A percentile compares a stretch with the other conserved stretches of the same genome.
phyloP scores from a whole-genome alignment of 495 filamentous ascomycete genomes.

The Bombardia bombarda region DNA sequence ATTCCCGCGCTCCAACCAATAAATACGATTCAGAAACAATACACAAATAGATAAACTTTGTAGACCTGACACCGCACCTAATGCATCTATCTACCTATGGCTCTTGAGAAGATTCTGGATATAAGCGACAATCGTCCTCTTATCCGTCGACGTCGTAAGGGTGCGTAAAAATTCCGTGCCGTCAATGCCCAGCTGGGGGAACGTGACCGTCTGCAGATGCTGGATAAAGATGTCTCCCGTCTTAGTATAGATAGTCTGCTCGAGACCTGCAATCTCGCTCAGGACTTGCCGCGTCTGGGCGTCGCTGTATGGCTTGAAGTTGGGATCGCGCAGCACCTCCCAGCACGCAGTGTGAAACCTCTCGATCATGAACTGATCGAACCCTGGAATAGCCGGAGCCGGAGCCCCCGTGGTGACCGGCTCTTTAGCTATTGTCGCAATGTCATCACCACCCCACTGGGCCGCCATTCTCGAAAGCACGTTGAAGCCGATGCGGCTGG shows the following conservation, averaged over 20 bases:
- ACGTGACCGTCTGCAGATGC: slow-evolving; percentile 39
- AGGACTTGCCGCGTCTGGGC: slow-evolving; percentile 78
- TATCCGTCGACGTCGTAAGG: slow-evolving; percentile 41
- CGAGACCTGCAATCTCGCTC: slow-evolving; percentile 71
- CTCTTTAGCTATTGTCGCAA: slow-evolving; percentile 44
- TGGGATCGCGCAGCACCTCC: slow-evolving; percentile 65
- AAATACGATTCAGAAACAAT: not conserved
- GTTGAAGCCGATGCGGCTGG: slow-evolving; percentile 71
- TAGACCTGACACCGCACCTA: not conserved
- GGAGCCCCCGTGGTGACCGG: slow-evolving; percentile 35
- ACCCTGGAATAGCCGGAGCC: slow-evolving; percentile 64
- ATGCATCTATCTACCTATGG: slow-evolving; percentile 14
- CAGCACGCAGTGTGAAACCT: slow-evolving; percentile 85
- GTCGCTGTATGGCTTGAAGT: slow-evolving; percentile 70
- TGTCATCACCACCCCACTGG: slow-evolving; percentile 79
- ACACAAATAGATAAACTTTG: not conserved
- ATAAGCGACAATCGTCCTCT: slow-evolving; percentile 40
- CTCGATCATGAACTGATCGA: slow-evolving; percentile 79
- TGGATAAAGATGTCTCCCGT: slow-evolving; percentile 54
- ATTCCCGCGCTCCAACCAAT: not conserved
- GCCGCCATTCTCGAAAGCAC: slow-evolving; percentile 69
- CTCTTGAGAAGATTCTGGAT: slow-evolving; percentile 35
- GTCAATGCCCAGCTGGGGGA: slow-evolving; percentile 40
- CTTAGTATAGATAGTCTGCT: slow-evolving; percentile 83
- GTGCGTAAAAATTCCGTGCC: slow-evolving; percentile 40